These are phyloP conservation scores for Ochetophila trinervis DNA, from an alignment of 306 rosid genomes.

Conservation along the genomic window DNA sequence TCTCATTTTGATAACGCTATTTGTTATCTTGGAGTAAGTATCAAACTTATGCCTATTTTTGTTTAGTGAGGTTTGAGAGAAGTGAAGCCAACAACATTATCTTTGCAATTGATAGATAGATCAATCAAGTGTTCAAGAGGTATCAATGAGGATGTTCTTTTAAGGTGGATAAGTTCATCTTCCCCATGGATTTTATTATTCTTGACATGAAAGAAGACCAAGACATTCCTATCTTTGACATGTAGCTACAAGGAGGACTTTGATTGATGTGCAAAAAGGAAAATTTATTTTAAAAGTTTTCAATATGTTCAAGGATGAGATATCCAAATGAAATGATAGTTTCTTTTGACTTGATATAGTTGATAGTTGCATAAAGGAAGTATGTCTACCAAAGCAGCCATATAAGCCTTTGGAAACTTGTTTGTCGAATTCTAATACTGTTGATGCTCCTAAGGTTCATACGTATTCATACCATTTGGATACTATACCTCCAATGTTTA, in stretches of 20 bases:
- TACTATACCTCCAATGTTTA: no score
- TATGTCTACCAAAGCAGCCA: no score
- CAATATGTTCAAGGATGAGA: no score
- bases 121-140: not conserved
- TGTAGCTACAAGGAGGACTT: not conserved
- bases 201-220: no score
- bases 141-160: not conserved
- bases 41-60: not conserved
- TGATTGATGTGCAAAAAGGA: not conserved
- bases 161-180: not conserved
- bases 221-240: not conserved
- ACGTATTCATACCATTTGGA: no score
- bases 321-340: no score
- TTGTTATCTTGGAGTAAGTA: not conserved
- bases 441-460: no score
- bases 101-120: not conserved
- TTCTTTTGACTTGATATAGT: no score
- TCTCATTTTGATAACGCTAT: not conserved
- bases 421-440: no score
- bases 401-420: no score
- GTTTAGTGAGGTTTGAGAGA: not conserved
- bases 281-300: no score
- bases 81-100: not conserved
- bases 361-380: no score
- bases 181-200: not conserved